phyloP scores from a whole-genome alignment of 305 asterid species.

The Withania somnifera region DNA sequence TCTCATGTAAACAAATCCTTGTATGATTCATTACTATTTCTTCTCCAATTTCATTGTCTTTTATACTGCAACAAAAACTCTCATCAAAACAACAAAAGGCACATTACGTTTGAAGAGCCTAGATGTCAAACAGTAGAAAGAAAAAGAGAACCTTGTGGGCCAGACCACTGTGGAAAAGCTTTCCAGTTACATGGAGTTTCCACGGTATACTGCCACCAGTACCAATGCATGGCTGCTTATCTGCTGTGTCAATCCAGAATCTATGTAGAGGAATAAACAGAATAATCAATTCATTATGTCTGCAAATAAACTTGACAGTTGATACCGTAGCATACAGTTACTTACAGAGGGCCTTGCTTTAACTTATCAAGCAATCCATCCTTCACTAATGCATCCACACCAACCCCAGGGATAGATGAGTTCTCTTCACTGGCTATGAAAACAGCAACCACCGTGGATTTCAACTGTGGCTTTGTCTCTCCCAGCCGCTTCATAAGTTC shows the following conservation, averaged over 20 bases:
- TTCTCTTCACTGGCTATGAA: constrained; percentile 98
- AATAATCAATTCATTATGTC: background rate
- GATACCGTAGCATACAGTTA: background rate
- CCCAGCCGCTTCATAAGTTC: constrained; percentile 76
- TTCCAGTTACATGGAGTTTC: constrained; percentile 75
- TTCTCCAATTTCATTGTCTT: background rate
- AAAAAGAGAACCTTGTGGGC: constrained; percentile 64
- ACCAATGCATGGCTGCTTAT: constrained; percentile 97
- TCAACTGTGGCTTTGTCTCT: constrained; percentile 64
- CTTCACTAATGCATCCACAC: constrained; percentile 85
- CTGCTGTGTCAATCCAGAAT: constrained; percentile 98
- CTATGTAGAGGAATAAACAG: constrained; percentile 25
- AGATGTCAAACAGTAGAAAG: background rate
- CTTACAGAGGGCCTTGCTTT: constrained; percentile 86
- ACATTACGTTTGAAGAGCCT: background rate
- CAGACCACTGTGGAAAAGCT: constrained; percentile 96
- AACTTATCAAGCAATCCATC: constrained; percentile 69
- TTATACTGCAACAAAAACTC: background rate
- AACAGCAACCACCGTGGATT: constrained; percentile 84
- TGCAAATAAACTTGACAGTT: background rate
- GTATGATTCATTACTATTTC: background rate
- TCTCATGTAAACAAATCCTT: background rate
- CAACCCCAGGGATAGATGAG: constrained; percentile 92
- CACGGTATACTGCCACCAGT: constrained; percentile 97
- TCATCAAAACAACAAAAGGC: background rate